Base-by-base conservation (phyloP, 345 rosid genomes). In the Ceriops zippeliana region DNA sequence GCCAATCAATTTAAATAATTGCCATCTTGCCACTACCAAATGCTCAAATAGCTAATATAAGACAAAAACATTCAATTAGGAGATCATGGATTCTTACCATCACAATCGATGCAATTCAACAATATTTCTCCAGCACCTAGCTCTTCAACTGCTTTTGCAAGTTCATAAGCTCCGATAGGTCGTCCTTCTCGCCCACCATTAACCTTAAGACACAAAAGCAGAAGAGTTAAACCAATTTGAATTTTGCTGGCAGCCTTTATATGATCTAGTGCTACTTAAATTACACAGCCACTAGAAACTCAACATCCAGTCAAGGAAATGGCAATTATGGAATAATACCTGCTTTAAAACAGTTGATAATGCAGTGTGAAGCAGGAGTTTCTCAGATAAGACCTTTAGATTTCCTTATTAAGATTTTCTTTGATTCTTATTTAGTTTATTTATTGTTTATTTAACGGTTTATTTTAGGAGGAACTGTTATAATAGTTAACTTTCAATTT, bases 151-250 rank as follows among this genome's bases (percentile, higher is more conserved):
- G 90, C 89, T 86, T 86, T 90, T 42, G 98, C 98, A 74, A 96
- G 97, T 86, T 96, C 99, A 72, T 85, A 90, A 38, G 99, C 99
- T 79, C 98, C 97, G 69, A 92, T 87, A 54, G 92, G 96, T 67
- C 99, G 86, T 69, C 92, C 96, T 79, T 96, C 98, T 81, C 98
- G 88, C 42, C 98, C 99, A 24, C 99, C 99, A 67, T 79, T 87
- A 66, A 92, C 97, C 99, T 96, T 71, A 58, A 66, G 7, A 74
- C n/a, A 31, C 1, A 16, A 16, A 9, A 37, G 46, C 34, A 46
- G 57, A 26, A 47, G 31, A 80, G 58, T 22, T n/a, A 62, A 0
- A 16, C 26, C 31, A 62, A 52, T 13, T 37, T 27, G 54, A 46
- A 47, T 21, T 21, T 32, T 62, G 20, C 20, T 26, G 49, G 16